Conservation (phyloP, 75 land plant genomes). For the Pinus taeda region DNA sequence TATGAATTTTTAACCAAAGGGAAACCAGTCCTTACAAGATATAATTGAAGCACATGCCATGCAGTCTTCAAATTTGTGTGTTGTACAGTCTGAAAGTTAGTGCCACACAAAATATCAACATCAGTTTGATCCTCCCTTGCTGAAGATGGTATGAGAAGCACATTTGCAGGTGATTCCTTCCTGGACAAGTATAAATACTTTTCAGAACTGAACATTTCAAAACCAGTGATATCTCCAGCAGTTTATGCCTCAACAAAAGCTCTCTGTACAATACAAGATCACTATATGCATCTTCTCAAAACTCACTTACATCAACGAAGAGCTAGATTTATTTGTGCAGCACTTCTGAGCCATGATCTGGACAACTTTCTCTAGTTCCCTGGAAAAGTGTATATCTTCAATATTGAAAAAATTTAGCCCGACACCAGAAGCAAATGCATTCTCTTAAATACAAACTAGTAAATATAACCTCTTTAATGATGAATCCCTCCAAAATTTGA, state of each 20-base stretch:
- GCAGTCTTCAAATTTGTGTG: constrained; percentile 16
- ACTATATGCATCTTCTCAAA: background rate
- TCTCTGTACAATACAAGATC: background rate
- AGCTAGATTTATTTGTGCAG: constrained; percentile 28
- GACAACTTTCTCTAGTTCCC: constrained; percentile 87
- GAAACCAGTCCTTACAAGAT: constrained; percentile 20
- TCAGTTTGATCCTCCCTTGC: constrained; percentile 6
- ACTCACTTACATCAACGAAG: constrained; percentile 3
- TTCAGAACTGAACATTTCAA: background rate
- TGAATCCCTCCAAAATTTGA: constrained; percentile 91
- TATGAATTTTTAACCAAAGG: background rate
- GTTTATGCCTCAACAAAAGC: background rate
- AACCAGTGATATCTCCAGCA: background rate
- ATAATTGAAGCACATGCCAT: constrained; percentile 32
- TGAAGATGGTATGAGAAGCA: constrained; percentile 8
- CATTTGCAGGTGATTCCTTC: constrained; percentile 4
- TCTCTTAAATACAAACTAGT: background rate
- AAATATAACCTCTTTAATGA: constrained; percentile 50
- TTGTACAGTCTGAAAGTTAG: constrained; percentile 5
- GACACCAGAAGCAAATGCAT: constrained; percentile 6
- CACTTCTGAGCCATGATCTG: constrained; percentile 74
- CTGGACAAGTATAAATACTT: background rate
- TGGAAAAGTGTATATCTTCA: constrained; percentile 20
- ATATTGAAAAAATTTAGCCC: constrained; percentile 5
- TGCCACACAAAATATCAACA: background rate